Base-by-base conservation (phyloP, 768 basidiomycete species). In the Podaxis carcinomalis region DNA sequence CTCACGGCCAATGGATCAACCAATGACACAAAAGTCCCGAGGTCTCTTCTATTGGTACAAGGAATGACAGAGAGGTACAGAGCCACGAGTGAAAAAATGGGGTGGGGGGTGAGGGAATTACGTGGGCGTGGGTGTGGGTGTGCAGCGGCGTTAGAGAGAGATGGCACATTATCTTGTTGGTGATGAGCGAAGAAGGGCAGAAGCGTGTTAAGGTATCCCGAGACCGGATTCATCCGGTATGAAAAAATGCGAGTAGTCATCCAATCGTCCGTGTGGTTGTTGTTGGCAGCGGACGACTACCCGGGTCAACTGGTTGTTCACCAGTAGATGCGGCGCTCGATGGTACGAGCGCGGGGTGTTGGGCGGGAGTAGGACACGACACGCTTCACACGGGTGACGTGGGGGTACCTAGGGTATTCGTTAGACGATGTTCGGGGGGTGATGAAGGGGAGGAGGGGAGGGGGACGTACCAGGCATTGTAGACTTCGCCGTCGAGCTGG, bases 311-410 rank as follows among this genome's bases (percentile, higher is more conserved):
- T 19, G 46, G 49, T 54, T 49, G 68, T 66, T 81, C 77, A 92
- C 87, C 87, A 93, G 75, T 88, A 88, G 68, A 92, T 82, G 63
- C 81, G 78, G 60, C 91, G 87, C 73, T 92, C 89, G 69, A 92
- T 70, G 64, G 87, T 90, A 62, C 84, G 78, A 71, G 39, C 77
- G 73, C 62, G 69, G 62, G 27, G 62, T 16, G 60, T 77, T 59
- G 68, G 72, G 68, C 82, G 82, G 58, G 79, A 81, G 52, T 77
- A 68, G 75, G 85, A 85, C 62, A 90, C 80, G 50, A 87, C 88
- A 64, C 92, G 88, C 68, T 80, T 83, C 59, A 93, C 84, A 64
- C 89, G 88, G 61, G 89, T 89, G 53, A 93, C 86, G 49, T 83
- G 78, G n/a, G 90, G 92, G 69, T 88, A 87, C 85, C 87, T 89